Conservation (phyloP, 78 protist species). For the Speleostelium caveatum region DNA sequence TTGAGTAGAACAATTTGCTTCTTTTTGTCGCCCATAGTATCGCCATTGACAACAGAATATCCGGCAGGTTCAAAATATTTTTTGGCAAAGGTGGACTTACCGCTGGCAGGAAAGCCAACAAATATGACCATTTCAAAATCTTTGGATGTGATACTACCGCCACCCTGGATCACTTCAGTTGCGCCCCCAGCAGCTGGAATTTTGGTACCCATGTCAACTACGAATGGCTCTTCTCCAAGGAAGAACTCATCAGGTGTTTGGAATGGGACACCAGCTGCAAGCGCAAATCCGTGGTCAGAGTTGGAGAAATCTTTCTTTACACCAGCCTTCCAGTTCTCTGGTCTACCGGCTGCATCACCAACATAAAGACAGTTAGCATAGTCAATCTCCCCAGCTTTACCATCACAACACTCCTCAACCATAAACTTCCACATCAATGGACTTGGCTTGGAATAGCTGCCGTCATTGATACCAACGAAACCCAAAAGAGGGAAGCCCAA, state of each 20-base stretch:
- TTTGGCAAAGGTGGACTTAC: constrained; percentile 85
- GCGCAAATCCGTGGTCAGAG: constrained; percentile 86
- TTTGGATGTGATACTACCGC: neutral
- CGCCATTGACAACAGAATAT: constrained; percentile 82
- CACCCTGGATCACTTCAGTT: constrained; percentile 16
- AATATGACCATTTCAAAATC: constrained; percentile 82
- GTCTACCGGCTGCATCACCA: constrained; percentile 94
- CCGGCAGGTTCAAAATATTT: constrained; percentile 71
- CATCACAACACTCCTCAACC: constrained; percentile 18
- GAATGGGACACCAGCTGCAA: constrained; percentile 77
- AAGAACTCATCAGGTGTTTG: constrained; percentile 92
- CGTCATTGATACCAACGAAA: constrained; percentile 29
- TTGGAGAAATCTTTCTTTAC: constrained; percentile 87
- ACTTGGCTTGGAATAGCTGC: constrained; percentile 31
- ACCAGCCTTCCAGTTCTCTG: constrained; percentile 51
- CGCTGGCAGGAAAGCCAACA: constrained; percentile 88
- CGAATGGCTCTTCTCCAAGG: constrained; percentile 35
- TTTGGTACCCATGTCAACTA: neutral
- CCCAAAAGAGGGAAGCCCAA: constrained; percentile 9
- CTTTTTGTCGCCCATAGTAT: constrained; percentile 12
- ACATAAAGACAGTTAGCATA: constrained; percentile 48
- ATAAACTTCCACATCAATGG: constrained; percentile 41
- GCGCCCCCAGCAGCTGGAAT: neutral
- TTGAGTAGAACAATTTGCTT: constrained; percentile 58
- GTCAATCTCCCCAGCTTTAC: neutral